phyloP scores from a whole-genome alignment of 257 asterid genomes.

The Solanum pennellii region DNA sequence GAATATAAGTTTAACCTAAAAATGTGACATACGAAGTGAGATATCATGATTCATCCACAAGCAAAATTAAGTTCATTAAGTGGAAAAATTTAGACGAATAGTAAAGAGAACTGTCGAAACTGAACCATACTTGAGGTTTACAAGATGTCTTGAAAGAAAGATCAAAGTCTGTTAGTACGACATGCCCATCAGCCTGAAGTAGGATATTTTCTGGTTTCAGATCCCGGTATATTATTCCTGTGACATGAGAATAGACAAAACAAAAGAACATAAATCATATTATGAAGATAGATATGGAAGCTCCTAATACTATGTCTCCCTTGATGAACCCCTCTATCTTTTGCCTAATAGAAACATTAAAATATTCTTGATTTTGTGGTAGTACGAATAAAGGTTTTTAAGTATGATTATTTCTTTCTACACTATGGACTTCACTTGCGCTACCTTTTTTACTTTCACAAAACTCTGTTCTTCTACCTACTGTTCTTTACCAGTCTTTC shows the following conservation, averaged over 20 bases:
- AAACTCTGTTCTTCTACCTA: background rate
- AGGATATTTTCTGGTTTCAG: slow-evolving; percentile 92
- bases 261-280: background rate
- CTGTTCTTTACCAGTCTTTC: background rate
- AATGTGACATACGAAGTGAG: background rate
- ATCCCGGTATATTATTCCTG: slow-evolving; percentile 95
- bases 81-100: background rate
- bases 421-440: background rate
- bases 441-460: background rate
- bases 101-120: background rate
- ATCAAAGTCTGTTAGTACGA: slow-evolving; percentile 78
- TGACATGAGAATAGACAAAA: slow-evolving; percentile 6
- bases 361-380: background rate
- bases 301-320: background rate
- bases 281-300: background rate
- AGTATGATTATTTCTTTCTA: background rate
- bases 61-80: background rate
- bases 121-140: slow-evolving; percentile 68
- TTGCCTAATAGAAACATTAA: background rate
- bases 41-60: background rate
- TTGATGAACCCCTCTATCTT: background rate
- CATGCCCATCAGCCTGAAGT: slow-evolving; percentile 80
- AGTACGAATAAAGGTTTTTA: background rate
- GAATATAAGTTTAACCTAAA: background rate
- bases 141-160: slow-evolving; percentile 76